Evolutionary conservation across 495 filamentous ascomycete species (phyloP).

Genomic region (Penicillium paradoxum): DNA sequence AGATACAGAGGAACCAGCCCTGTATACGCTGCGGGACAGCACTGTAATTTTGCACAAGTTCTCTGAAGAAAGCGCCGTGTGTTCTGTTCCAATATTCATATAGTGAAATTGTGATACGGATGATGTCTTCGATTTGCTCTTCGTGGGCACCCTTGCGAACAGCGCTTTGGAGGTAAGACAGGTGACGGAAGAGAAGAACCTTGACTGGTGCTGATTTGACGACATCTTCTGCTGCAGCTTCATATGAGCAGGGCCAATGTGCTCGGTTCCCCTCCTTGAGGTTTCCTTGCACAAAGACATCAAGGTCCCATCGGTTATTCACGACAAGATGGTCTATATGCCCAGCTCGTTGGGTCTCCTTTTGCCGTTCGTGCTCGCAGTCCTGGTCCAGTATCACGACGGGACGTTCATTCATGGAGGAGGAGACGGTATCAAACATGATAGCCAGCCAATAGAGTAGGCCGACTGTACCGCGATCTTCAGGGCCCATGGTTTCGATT

Average conservation of each 20-base stretch:
- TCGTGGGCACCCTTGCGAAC: constrained; percentile 16
- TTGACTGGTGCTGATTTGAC: constrained; percentile 38
- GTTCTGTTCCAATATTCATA: constrained; percentile 34
- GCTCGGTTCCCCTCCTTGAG: background rate
- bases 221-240: constrained; percentile 28
- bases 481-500: constrained; percentile 6
- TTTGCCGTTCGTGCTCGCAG: constrained; percentile 15
- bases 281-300: constrained; percentile 24
- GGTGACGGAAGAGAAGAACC: constrained; percentile 38
- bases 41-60: constrained; percentile 30
- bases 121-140: constrained; percentile 27
- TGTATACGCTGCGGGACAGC: constrained; percentile 29
- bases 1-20: constrained; percentile 36
- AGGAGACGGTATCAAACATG: constrained; percentile 42
- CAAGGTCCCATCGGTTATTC: constrained; percentile 2
- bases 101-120: constrained; percentile 23
- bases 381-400: constrained; percentile 38
- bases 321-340: constrained; percentile 12
- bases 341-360: background rate
- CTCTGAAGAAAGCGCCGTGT: constrained; percentile 36
- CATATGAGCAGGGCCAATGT: constrained; percentile 37
- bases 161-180: constrained; percentile 34
- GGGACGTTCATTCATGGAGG: constrained; percentile 37
- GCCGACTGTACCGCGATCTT: constrained; percentile 33
- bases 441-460: constrained; percentile 38